Evolutionary conservation across 1,139 yeast genomes (phyloP).

Genomic region (Chernovozyma sophiae-reginae): DNA sequence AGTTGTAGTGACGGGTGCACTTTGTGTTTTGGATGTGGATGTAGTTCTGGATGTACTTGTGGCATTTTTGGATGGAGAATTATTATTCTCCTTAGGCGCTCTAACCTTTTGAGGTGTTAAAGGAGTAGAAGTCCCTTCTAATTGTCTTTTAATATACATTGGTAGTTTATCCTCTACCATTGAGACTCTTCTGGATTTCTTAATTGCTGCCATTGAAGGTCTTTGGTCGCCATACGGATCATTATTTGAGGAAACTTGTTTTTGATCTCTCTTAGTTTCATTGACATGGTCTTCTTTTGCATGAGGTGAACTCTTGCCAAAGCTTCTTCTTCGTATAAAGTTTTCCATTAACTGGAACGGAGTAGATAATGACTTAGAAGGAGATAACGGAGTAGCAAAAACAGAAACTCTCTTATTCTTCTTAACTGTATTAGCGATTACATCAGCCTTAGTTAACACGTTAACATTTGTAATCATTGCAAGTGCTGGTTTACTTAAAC

Average conservation of each 20-base stretch:
- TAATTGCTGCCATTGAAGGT: neutral
- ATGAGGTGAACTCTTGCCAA: neutral
- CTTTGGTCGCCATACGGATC: neutral
- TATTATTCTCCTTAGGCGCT: too few species aligned
- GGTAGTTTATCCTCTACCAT: conserved; percentile 41
- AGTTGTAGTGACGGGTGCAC: too few species aligned
- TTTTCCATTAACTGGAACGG: conserved; percentile 1
- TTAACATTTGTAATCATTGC: conserved; percentile 30
- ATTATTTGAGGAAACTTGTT: neutral
- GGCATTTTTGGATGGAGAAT: too few species aligned
- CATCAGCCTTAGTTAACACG: conserved; percentile 30
- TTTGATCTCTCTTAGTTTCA: neutral
- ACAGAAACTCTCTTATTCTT: neutral
- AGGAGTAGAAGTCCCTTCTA: conserved; percentile 8
- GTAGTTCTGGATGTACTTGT: neutral
- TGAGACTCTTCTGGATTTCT: conserved; percentile 25
- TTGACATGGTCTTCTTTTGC: neutral
- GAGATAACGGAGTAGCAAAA: neutral
- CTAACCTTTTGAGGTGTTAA: too few species aligned
- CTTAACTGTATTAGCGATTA: conserved; percentile 1
- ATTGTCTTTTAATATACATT: conserved; percentile 31
- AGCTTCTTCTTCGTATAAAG: conserved; percentile 1
- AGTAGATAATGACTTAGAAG: neutral
- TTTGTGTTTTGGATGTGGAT: neutral
- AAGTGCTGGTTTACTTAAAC: conserved; percentile 29